These are phyloP conservation scores for Pestalotiopsis sp. DNA, from an alignment of 2,329 filamentous ascomycete genomes.

Conservation along the genomic window DNA sequence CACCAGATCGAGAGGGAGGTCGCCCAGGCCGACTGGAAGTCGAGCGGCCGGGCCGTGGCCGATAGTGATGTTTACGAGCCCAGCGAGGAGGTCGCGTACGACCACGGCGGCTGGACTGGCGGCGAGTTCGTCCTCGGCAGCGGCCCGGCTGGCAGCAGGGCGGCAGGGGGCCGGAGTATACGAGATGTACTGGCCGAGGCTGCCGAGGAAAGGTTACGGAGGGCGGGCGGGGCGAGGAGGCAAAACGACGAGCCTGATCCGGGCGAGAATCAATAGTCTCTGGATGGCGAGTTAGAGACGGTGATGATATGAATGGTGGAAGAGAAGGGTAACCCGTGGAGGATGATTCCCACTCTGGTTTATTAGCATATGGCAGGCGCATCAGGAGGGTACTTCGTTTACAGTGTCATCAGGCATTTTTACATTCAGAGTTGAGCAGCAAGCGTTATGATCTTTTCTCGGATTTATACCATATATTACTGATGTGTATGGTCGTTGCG, in stretches of 20 bases:
- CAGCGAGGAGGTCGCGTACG: conserved; percentile 58
- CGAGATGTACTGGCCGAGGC: conserved; percentile 77
- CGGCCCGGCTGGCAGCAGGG: conserved; percentile 23
- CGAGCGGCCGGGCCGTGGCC: conserved; percentile 68
- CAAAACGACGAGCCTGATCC: conserved; percentile 2
- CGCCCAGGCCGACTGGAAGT: conserved; percentile 75
- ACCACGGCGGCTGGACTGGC: conserved; percentile 77
- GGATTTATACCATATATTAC: too few relatives aligned
- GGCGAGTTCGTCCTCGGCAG: conserved; percentile 77
- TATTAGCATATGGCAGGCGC: background rate
- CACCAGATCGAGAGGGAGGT: conserved; percentile 88
- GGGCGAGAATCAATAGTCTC: background rate
- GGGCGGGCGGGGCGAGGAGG: conserved; percentile 31
- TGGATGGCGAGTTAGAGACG: background rate
- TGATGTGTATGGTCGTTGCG: background rate
- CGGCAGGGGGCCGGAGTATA: conserved; percentile 52
- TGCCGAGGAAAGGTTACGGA: conserved; percentile 68
- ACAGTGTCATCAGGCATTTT: background rate
- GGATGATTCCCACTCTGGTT: background rate
- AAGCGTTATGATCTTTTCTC: background rate
- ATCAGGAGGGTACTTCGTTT: background rate
- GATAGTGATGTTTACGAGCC: conserved; percentile 63
- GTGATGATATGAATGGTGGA: background rate
- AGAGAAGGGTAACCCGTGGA: background rate
- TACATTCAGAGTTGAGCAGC: background rate